phyloP scores from a whole-genome alignment of 352 stramenopile genomes.

The Phytophthora ohioensis region DNA sequence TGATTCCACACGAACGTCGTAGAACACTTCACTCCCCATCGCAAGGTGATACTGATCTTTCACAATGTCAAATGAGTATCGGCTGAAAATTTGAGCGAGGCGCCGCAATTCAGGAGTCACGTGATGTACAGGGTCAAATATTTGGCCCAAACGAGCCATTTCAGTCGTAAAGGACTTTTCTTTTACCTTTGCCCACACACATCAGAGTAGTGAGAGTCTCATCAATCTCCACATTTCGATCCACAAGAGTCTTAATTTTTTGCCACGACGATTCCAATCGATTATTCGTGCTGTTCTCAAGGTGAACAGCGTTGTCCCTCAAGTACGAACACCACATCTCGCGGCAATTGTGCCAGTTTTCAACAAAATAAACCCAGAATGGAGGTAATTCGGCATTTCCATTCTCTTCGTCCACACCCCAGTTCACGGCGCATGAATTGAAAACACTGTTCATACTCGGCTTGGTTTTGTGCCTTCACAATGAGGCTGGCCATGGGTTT shows the following conservation, averaged over 20 bases:
- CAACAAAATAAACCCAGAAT: neutral
- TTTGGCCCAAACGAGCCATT: neutral
- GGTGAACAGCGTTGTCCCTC: neutral
- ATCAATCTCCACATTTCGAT: neutral
- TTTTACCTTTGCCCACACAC: neutral
- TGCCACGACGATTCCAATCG: neutral
- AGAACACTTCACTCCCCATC: too few relatives aligned
- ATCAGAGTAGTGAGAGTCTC: constrained; percentile 2
- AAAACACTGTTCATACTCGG: neutral
- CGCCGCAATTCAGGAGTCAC: neutral
- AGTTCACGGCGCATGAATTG: neutral
- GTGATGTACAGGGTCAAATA: neutral
- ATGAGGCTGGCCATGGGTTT: neutral
- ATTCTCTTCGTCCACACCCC: neutral
- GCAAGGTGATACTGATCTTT: too few relatives aligned
- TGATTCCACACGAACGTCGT: too few relatives aligned
- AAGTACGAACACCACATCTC: too few relatives aligned
- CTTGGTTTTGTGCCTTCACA: neutral
- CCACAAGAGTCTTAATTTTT: neutral
- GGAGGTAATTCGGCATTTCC: too few relatives aligned
- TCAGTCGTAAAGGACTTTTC: neutral
- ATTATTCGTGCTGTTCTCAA: neutral
- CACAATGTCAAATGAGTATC: too few relatives aligned
- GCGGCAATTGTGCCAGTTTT: too few relatives aligned
- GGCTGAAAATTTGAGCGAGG: too few relatives aligned